Evolutionary conservation across 306 rosid genomes (phyloP).

Genomic region (Leucaena leucocephala): DNA sequence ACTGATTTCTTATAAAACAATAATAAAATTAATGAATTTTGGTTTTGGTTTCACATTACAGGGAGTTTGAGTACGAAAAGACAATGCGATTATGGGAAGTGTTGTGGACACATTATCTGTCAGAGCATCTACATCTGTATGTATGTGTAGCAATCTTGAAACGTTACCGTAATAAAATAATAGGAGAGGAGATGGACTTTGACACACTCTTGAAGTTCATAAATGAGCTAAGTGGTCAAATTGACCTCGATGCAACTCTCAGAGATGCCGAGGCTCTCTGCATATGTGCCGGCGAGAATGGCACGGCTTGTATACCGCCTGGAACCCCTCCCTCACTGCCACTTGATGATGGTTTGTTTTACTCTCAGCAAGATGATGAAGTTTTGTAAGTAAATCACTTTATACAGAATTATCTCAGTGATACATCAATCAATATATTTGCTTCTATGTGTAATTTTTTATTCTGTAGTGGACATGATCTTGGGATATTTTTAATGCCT

Average conservation of each 20-base stretch:
- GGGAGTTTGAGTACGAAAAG: slow-evolving; percentile 83
- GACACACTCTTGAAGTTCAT: slow-evolving; percentile 93
- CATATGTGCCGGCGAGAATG: slow-evolving; percentile 88
- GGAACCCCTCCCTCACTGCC: slow-evolving; percentile 98
- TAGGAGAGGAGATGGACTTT: slow-evolving; percentile 95
- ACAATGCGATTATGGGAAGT: slow-evolving; percentile 93
- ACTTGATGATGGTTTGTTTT: slow-evolving; percentile 62
- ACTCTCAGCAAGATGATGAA: slow-evolving; percentile 60
- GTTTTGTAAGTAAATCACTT: not conserved
- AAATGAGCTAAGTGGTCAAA: slow-evolving; percentile 84
- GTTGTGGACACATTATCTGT: slow-evolving; percentile 82
- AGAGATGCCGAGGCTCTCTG: slow-evolving; percentile 96
- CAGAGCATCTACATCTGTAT: slow-evolving; percentile 94
- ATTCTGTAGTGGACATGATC: not conserved
- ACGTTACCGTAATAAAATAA: slow-evolving; percentile 70
- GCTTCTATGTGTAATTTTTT: not conserved
- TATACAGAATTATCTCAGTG: not conserved
- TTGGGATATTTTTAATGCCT: not conserved
- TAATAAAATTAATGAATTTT: slow-evolving; percentile 10
- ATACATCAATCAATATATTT: not conserved
- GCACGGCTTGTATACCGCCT: slow-evolving; percentile 88
- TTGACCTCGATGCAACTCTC: slow-evolving; percentile 74
- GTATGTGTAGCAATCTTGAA: slow-evolving; percentile 86
- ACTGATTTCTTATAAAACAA: not conserved
- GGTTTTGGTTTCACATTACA: slow-evolving; percentile 39